A percentile compares a stretch with the other conserved stretches of the same genome.
Evolutionary conservation across 2,329 filamentous ascomycete genomes (phyloP).

Genomic region (Drechslerella stenobrocha): DNA sequence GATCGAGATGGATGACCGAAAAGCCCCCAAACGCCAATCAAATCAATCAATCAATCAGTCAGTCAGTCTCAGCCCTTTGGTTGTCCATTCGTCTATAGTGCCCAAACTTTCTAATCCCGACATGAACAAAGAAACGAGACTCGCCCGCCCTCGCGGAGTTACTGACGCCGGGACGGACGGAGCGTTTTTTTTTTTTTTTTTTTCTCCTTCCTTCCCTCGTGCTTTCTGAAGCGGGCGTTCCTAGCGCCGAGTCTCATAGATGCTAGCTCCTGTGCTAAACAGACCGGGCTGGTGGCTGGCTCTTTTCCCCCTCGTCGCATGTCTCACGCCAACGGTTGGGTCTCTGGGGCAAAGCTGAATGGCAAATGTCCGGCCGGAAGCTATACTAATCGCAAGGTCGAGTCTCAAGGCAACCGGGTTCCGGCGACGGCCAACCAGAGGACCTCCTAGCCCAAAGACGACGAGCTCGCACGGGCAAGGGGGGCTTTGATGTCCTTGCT

Average conservation of each 20-base stretch:
- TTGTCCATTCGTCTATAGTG: background rate
- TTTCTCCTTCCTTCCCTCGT: too few relatives aligned
- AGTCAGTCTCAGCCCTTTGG: too few relatives aligned
- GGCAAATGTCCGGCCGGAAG: conserved; percentile 13
- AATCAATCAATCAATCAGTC: background rate
- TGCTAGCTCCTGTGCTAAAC: background rate
- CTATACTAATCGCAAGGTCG: conserved; percentile 12
- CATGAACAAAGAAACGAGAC: conserved; percentile 17
- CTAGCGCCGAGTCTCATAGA: background rate
- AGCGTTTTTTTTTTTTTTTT: conserved; percentile 42
- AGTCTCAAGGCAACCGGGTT: conserved; percentile 11
- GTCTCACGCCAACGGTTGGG: conserved; percentile 28
- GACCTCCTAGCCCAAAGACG: conserved; percentile 8
- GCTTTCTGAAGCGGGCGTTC: background rate
- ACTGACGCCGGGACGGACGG: conserved; percentile 40
- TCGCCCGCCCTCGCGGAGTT: conserved; percentile 16
- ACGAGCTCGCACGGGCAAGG: conserved; percentile 34
- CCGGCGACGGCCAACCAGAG: conserved; percentile 13
- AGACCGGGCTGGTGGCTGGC: background rate
- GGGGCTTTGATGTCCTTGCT: conserved; percentile 26
- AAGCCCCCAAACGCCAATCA: background rate
- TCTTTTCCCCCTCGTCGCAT: conserved; percentile 18
- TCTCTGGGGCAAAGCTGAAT: conserved; percentile 8
- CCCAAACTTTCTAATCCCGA: conserved; percentile 3
- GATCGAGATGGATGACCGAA: conserved; percentile 29